These are phyloP conservation scores for Nannochloropsis oceanica DNA, from an alignment of 108 stramenopile genomes.

Conservation along the genomic window DNA sequence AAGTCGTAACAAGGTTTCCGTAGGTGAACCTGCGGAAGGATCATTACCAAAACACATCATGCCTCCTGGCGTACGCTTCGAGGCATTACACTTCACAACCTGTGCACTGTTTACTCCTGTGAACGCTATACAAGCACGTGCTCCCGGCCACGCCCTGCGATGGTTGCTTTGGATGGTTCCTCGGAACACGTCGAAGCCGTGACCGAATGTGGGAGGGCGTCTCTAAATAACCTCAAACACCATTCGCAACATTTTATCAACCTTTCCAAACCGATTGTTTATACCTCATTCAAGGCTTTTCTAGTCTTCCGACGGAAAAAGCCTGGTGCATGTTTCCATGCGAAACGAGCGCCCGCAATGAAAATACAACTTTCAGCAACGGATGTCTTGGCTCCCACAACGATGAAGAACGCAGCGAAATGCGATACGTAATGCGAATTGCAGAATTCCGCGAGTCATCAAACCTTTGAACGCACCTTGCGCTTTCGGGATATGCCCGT, in stretches of 20 bases:
- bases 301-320: background rate
- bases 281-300: background rate
- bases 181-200: background rate
- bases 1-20: constrained; percentile 49
- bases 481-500: constrained; percentile 66
- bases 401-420: constrained; percentile 98
- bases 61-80: background rate
- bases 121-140: background rate
- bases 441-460: constrained; percentile 85
- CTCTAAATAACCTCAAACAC: background rate
- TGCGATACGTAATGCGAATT: constrained; percentile 94
- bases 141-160: background rate
- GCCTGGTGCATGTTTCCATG: constrained; percentile 26
- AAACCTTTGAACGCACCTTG: constrained; percentile 90
- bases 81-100: background rate
- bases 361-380: constrained; percentile 80
- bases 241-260: constrained; percentile 40
- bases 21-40: constrained; percentile 44
- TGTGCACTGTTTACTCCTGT: background rate
- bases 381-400: constrained; percentile 94
- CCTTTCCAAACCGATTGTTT: constrained; percentile 3
- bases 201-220: background rate
- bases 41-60: constrained; percentile 14
- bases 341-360: background rate
- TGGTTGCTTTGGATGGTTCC: background rate